Base-by-base conservation (phyloP, 2,329 filamentous ascomycete species). In the Fusarium clavum region DNA sequence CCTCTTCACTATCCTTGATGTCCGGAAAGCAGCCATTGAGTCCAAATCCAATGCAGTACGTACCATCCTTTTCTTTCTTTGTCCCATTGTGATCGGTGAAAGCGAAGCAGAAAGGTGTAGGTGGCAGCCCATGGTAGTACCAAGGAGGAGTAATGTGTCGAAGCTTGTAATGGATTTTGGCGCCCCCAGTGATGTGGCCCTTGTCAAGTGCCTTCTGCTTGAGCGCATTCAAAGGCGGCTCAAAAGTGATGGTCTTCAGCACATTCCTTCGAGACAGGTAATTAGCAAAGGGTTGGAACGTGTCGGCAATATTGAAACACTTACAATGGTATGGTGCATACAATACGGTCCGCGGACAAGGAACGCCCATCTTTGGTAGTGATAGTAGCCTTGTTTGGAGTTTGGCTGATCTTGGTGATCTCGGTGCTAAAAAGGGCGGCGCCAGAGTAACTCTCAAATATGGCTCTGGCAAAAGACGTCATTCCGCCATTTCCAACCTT, bases 401-500 rank as follows among this genome's bases (percentile, higher is more conserved):
- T 47, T 29, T 47, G 44, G 5, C 3, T 14, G 27, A 6, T 22
- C 29, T 34, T 69, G 61, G 16, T 73, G 18, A 2, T 61, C 61
- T 7, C 20, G 5, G 14, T 67, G 53, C 22, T 64, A 60, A 25
- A 47, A 25, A 2, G 67, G 25, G 5, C 71, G 67, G 1, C 43
- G 13, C 29, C 55, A 7, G 18, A 29, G 6, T 47, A 47, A 27
- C 27, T 25, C 1, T 29, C 11, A 14, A 47, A 47, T 18, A 29
- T 47, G 25, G 44, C 44, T 18, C 27, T 47, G 0, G 71, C 70
- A 4, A 74, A 38, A 0, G 57, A 61, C 2, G 62, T 74, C 70
- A 70, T 74, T 2, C 70, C 72, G 1, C 72, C 72, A 0, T 66
- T 64, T 10, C 72, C 65, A 11, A 74, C 53, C 14, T 74, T 74